Base-by-base conservation (phyloP, 805 yeast genomes). In the Lachancea fermentati region DNA sequence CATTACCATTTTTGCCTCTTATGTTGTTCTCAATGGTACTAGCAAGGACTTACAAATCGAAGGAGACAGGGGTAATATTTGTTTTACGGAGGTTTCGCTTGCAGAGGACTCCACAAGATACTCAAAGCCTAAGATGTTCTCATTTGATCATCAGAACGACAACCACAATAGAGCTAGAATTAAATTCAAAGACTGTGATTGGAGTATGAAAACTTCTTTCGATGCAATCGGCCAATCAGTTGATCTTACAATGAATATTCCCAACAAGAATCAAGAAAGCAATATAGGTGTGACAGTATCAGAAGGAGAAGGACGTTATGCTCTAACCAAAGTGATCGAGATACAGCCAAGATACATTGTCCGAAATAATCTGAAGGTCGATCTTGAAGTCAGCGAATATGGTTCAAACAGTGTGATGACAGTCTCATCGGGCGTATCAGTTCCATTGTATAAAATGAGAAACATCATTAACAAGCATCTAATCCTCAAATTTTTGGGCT, bases 271-370 rank as follows among this genome's bases (percentile, higher is more conserved):
- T 60, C 52, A 57, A 56, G 96, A 88, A 52, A 76, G 78, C 45
- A 79, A 83, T 53, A 64, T 89, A 9, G 97, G 97, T 11, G 62
- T 89, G 19, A 69, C 75, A 19, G 76, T 86, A 9, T 61, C 73
- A 0, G 97, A 88, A 50, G 98, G 97, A 14, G 79, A 78, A 46
- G 97, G 97, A 2, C 79, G 79, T 44, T 91, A 85, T 59, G 73
- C 77, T 39, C 57, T 84, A 45, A 75, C 94, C 0, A 87, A 86
- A 54, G 79, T 89, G 24, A 77, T 93, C 3, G 78, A 84, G 1
- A 63, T 93, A 19, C 69, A 89, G 0, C 98, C 99, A 2, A 69
- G 98, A 32, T 94, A 80, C 54, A 69, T 91, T 24, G 54, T 93
- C 24, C 70, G 76, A 41, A 93, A 88, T 58, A 69, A 71, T 36